Evolutionary conservation across 202 grass and related monocot genomes (phyloP).

Genomic region (Panicum hallii): DNA sequence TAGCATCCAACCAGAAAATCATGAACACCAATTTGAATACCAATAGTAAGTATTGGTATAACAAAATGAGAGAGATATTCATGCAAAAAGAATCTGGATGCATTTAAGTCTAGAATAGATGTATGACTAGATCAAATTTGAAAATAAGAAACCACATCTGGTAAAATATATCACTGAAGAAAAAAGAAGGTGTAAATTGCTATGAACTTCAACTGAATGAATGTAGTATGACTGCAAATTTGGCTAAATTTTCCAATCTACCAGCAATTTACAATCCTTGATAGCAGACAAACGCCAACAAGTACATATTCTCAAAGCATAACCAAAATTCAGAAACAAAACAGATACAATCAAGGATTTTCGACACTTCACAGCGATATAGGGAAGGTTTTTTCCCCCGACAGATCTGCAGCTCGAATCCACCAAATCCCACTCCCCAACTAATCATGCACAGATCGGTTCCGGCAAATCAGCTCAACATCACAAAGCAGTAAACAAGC

Average conservation of each 20-base stretch:
- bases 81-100: not conserved
- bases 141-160: not conserved
- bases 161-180: not conserved
- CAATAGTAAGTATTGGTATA: not conserved
- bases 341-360: not conserved
- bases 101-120: not conserved
- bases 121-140: not conserved
- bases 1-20: not conserved
- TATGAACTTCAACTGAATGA: not conserved
- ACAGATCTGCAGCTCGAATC: slow-evolving; percentile 12
- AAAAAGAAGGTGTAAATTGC: not conserved
- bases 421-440: not conserved
- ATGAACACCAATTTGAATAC: not conserved
- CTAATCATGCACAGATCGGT: not conserved
- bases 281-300: not conserved
- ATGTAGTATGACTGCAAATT: not conserved
- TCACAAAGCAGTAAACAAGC: not conserved
- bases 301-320: not conserved
- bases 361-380: not conserved
- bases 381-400: not conserved
- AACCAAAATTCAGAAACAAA: not conserved
- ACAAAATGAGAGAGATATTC: not conserved
- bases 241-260: not conserved
- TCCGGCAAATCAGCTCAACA: not conserved
- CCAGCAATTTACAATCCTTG: not conserved